Percentiles rank a stretch among this genome's conserved stretches.
Conservation (phyloP, 2,329 filamentous ascomycete genomes). For the Fusarium tuaranense region DNA sequence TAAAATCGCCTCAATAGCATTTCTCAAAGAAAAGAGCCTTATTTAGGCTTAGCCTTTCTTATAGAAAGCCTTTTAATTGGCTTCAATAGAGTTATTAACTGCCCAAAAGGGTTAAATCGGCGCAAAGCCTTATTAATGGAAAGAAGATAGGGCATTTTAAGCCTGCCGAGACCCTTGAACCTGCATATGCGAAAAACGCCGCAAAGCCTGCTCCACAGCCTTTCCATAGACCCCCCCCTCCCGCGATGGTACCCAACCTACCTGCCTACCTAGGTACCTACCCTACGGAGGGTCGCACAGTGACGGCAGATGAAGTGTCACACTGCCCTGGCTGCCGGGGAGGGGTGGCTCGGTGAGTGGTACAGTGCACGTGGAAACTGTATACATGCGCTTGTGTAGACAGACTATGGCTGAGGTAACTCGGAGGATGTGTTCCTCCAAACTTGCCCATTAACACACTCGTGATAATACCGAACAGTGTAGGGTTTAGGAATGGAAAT, state of each 20-base stretch:
- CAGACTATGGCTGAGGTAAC: neutral
- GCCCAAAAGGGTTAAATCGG: no score
- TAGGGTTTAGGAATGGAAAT: neutral
- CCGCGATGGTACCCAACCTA: neutral
- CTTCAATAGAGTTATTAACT: no score
- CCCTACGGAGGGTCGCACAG: constrained; percentile 7
- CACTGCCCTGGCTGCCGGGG: neutral
- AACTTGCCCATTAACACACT: neutral
- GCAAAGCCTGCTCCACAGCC: no score
- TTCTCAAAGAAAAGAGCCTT: no score
- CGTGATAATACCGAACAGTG: neutral
- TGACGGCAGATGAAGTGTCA: neutral
- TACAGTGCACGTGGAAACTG: constrained; percentile 16
- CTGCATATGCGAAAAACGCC: no score
- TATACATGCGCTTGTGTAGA: neutral
- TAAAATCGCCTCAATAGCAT: no score
- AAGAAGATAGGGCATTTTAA: no score
- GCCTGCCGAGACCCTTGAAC: no score
- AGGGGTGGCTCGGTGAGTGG: neutral
- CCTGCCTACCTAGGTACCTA: neutral
- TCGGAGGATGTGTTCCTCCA: neutral
- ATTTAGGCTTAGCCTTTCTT: no score
- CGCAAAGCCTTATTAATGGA: no score
- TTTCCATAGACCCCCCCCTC: no score
- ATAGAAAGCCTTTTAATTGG: no score